These are phyloP conservation scores for Ricinus communis DNA, from an alignment of 345 rosid genomes.

Conservation along the genomic window DNA sequence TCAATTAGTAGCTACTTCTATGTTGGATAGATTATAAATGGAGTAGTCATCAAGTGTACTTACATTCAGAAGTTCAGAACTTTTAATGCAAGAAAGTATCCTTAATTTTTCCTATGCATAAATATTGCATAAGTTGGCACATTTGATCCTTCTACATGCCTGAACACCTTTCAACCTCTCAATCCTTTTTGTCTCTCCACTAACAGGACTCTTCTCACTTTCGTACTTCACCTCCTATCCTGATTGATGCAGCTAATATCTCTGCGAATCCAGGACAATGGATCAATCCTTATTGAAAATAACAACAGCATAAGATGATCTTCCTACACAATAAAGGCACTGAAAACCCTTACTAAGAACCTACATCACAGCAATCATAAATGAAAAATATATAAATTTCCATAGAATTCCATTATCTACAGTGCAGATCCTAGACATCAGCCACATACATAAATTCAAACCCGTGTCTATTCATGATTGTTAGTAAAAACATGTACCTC, in stretches of 20 bases:
- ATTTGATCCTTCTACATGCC: neutral
- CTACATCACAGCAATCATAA: neutral
- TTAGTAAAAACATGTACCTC: neutral
- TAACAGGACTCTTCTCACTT: neutral
- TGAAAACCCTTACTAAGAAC: neutral
- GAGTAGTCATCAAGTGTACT: neutral
- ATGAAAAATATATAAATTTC: neutral
- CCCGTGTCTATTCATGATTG: neutral
- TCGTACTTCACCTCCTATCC: neutral
- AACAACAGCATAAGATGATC: neutral
- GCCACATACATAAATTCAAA: too few relatives aligned
- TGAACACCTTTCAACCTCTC: neutral
- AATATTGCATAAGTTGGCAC: neutral
- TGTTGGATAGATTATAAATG: neutral
- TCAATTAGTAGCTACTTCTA: neutral
- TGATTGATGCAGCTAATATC: neutral
- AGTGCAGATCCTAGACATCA: too few relatives aligned
- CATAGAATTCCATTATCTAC: neutral
- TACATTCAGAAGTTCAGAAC: neutral
- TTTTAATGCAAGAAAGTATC: neutral
- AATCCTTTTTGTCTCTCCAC: neutral
- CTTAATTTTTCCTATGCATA: neutral
- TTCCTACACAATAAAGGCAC: neutral
- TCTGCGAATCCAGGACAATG: neutral
- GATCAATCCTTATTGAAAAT: constrained; percentile 7